phyloP scores from a whole-genome alignment of 805 yeast genomes.

The Candida suzukii region DNA sequence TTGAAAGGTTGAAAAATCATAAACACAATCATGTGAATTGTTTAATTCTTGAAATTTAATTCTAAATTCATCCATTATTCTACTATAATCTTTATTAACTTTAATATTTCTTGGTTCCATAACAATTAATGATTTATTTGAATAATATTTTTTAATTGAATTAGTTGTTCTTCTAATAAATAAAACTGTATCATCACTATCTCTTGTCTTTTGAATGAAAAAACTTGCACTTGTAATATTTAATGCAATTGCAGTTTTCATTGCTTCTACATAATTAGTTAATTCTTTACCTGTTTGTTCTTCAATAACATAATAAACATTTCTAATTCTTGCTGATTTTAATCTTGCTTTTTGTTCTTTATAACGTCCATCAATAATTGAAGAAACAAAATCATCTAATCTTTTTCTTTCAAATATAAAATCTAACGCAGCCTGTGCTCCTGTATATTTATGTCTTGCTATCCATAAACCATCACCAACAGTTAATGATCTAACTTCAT shows the following conservation, averaged over 20 bases:
- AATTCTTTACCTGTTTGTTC: constrained; percentile 48
- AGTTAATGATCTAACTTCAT: constrained; percentile 52
- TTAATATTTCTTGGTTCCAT: constrained; percentile 43
- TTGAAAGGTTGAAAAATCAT: constrained; percentile 51
- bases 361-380: constrained; percentile 85
- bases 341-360: constrained; percentile 80
- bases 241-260: constrained; percentile 70
- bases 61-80: constrained; percentile 35
- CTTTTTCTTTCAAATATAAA: constrained; percentile 88
- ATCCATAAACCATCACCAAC: constrained; percentile 91
- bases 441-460: constrained; percentile 55
- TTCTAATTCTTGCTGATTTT: constrained; percentile 55
- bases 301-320: constrained; percentile 75
- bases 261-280: constrained; percentile 49
- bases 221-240: constrained; percentile 62
- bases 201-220: constrained; percentile 58
- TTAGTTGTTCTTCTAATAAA: constrained; percentile 46
- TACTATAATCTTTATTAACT: constrained; percentile 44
- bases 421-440: constrained; percentile 63
- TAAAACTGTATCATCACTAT: constrained; percentile 67
- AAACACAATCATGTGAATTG: constrained; percentile 31
- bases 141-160: constrained; percentile 33
- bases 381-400: constrained; percentile 73
- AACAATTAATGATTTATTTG: constrained; percentile 34
- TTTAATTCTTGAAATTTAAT: constrained; percentile 3